Evolutionary conservation across 2,329 filamentous ascomycete genomes (phyloP), one percentile per base, ranked within the genome.

Genomic region (Trichoderma guizhouense): DNA sequence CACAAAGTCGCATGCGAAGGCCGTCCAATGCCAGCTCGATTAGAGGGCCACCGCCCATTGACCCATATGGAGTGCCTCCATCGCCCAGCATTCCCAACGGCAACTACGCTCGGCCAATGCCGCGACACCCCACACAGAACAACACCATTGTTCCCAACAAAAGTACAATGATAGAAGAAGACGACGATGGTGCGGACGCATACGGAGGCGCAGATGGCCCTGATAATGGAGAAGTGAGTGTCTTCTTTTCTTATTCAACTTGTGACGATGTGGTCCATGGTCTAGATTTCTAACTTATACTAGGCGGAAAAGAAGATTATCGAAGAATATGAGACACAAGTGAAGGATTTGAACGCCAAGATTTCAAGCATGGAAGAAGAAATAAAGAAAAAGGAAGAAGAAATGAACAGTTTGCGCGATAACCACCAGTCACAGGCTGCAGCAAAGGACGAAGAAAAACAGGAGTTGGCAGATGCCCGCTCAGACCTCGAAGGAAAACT

Each of bases 141-240:
- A 98, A 97, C 79, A 98, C 94, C 0, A 97, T 98, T 77, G 92
- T 98, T 36, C 96, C 96, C 0, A 98, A 98, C 79, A 99, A 98
- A 83, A 97, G 95, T 78, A 98, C 93, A 0, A 95, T 98, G 91
- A 90, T 98, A 1, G 96, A 99, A 81, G 96, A 98, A 79, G 95
- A 97, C 75, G 94, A 97, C 76, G 93, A 86, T 64, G 87, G 91
- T 69, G 88, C 86, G 69, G 89, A 91, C 78, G 86, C 88, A 3
- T 93, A 93, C 79, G 88, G 87, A 18, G 69, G 77, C 32, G 78
- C 79, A 26, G 74, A 76, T 34, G 74, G 72, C 43, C 77, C 76
- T 30, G 64, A 66, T 28, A 82, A 75, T 72, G 75, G 75, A 26
- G 84, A 86, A 78, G 84, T 86, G 75, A 72, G 81, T 77, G n/a